phyloP scores from a whole-genome alignment of 768 basidiomycete genomes.

The Tricholoma saponaceum region DNA sequence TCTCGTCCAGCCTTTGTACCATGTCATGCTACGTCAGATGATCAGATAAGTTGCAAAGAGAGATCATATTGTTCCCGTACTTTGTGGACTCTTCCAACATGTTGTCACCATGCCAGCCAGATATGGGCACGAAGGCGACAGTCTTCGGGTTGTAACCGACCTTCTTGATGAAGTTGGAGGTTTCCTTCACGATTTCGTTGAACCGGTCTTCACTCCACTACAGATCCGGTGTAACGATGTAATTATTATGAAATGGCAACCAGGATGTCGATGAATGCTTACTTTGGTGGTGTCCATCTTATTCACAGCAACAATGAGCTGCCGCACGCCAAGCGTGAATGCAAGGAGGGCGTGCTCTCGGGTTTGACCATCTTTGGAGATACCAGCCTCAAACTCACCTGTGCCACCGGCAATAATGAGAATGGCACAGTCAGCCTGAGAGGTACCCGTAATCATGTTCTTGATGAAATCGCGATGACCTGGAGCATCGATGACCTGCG shows the following conservation, averaged over 20 bases:
- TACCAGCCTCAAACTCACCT: conserved; percentile 99
- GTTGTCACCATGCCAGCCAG: conserved; percentile 99
- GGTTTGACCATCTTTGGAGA: conserved; percentile 99
- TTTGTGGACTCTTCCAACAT: conserved; percentile 99
- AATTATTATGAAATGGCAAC: not conserved
- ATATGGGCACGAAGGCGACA: conserved; percentile 98
- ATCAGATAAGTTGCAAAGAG: conserved; percentile 6
- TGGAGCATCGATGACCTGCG: conserved; percentile 96
- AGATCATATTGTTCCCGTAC: conserved; percentile 38
- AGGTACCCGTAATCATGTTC: conserved; percentile 99
- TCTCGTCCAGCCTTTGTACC: conserved; percentile 99
- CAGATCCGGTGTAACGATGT: not conserved
- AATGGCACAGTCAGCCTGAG: conserved; percentile 99
- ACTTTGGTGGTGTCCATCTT: conserved; percentile 99
- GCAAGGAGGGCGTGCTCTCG: conserved; percentile 99
- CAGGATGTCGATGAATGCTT: conserved; percentile 10
- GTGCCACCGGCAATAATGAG: conserved; percentile 99
- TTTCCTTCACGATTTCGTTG: conserved; percentile 99
- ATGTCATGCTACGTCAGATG: conserved; percentile 72
- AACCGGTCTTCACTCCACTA: conserved; percentile 99
- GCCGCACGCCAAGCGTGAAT: conserved; percentile 99
- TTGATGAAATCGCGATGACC: conserved; percentile 99
- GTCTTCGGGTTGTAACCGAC: conserved; percentile 99
- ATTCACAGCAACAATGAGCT: conserved; percentile 99
- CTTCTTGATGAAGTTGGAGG: conserved; percentile 98